Evolutionary conservation across 306 rosid genomes (phyloP).

Genomic region (Sechiopsis laciniata): DNA sequence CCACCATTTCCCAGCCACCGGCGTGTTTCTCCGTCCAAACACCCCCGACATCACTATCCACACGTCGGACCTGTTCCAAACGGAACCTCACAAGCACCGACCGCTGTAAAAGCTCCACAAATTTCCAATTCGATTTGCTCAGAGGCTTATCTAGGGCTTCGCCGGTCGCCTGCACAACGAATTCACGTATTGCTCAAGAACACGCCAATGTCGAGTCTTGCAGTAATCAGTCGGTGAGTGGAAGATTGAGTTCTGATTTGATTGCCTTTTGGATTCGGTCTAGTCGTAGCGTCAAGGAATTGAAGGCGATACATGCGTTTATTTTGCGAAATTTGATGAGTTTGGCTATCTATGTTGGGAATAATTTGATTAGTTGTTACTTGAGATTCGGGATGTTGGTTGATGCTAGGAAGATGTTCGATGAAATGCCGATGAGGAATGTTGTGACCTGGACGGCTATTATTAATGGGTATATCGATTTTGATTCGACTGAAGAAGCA

Average conservation of each 20-base stretch:
- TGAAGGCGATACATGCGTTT: conserved; percentile 52
- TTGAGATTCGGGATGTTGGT: too few species aligned
- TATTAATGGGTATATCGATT: conserved; percentile 59
- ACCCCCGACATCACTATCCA: conserved; percentile 1
- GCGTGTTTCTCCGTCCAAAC: conserved; percentile 16
- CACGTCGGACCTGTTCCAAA: conserved; percentile 20
- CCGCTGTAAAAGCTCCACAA: background rate
- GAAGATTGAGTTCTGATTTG: conserved; percentile 35
- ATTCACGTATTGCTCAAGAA: conserved; percentile 13
- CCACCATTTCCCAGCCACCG: conserved; percentile 27
- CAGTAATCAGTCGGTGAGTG: conserved; percentile 18
- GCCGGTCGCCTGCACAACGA: background rate
- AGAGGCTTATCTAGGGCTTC: conserved; percentile 10
- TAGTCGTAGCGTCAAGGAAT: conserved; percentile 44
- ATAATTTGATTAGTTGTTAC: conserved; percentile 47
- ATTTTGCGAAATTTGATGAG: conserved; percentile 35
- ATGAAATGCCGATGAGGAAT: conserved; percentile 49
- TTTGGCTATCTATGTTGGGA: conserved; percentile 45
- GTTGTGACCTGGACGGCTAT: conserved; percentile 87
- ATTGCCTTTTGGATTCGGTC: conserved; percentile 63
- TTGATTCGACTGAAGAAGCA: conserved; percentile 60
- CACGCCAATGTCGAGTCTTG: conserved; percentile 26
- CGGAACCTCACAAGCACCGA: background rate
- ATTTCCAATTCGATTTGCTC: conserved; percentile 7
- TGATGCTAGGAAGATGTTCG: conserved; percentile 63